These are phyloP conservation scores for Dianthus caryophyllus DNA, from an alignment of 148 eudicot genomes.

Conservation along the genomic window DNA sequence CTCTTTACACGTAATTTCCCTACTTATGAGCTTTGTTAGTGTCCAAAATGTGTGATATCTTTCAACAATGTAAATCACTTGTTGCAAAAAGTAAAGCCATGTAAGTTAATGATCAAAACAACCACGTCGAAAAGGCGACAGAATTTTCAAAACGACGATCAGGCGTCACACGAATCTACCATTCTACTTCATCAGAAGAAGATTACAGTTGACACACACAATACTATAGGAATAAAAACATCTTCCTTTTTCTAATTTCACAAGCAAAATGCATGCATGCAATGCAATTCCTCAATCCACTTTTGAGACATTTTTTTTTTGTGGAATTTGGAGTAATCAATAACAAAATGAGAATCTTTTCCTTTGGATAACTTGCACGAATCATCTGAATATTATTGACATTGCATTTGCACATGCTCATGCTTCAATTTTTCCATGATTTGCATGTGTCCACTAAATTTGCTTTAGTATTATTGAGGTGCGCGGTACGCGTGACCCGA, in stretches of 20 bases:
- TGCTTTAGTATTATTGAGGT: too few species aligned
- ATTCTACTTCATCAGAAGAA: conserved; percentile 20
- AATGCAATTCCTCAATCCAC: neutral
- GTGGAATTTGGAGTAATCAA: neutral
- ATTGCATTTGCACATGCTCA: neutral
- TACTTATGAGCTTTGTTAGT: too few species aligned
- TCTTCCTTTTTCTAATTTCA: conserved; percentile 3
- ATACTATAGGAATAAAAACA: neutral
- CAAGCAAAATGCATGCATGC: neutral
- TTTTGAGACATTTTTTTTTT: neutral
- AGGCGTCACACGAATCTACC: conserved; percentile 7
- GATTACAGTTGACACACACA: conserved; percentile 8
- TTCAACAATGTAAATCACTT: too few species aligned
- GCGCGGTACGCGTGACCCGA: too few species aligned
- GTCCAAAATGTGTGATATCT: too few species aligned
- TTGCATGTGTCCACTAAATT: neutral
- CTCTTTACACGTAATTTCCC: too few species aligned
- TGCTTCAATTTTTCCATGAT: conserved; percentile 7
- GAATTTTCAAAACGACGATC: neutral
- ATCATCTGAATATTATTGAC: neutral
- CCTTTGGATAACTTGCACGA: neutral
- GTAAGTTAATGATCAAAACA: neutral
- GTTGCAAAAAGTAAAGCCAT: too few species aligned
- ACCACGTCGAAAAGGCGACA: neutral
- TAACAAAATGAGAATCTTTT: neutral